These are phyloP conservation scores for Phaeosphaeriaceae sp. DNA, from an alignment of 2,329 filamentous ascomycete genomes.

Conservation along the genomic window DNA sequence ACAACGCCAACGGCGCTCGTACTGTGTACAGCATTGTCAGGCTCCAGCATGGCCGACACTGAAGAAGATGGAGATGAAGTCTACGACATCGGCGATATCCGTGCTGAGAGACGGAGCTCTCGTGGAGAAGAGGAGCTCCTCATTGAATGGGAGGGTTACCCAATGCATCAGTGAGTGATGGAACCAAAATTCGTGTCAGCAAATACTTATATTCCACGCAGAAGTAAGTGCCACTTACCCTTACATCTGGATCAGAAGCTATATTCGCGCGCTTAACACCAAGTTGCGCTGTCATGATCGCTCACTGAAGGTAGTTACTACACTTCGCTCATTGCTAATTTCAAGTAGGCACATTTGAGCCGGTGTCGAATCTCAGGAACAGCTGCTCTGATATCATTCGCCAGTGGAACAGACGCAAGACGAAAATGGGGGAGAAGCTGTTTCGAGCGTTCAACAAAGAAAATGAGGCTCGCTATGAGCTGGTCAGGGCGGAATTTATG, in stretches of 20 bases:
- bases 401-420: conserved; percentile 18
- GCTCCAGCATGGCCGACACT: neutral
- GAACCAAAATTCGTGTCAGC: conserved; percentile 1
- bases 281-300: neutral
- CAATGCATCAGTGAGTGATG: conserved; percentile 44
- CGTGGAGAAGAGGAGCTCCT: conserved; percentile 58
- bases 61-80: conserved; percentile 3
- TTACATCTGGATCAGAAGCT: neutral
- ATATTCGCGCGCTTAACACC: neutral
- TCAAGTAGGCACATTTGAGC: conserved; percentile 37
- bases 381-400: conserved; percentile 8
- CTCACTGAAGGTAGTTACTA: neutral
- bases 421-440: conserved; percentile 8
- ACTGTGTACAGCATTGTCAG: neutral
- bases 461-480: conserved; percentile 7
- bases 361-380: conserved; percentile 19
- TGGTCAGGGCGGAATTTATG: conserved; percentile 7
- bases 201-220: neutral
- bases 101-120: conserved; percentile 29
- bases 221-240: neutral
- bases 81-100: conserved; percentile 32
- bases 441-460: conserved; percentile 15
- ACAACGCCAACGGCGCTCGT: neutral
- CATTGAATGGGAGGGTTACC: conserved; percentile 71
- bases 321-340: neutral